A percentile compares a stretch with the other conserved stretches of the same genome.
phyloP scores from a whole-genome alignment of 768 basidiomycete genomes.

The Phaeotremella fagi region DNA sequence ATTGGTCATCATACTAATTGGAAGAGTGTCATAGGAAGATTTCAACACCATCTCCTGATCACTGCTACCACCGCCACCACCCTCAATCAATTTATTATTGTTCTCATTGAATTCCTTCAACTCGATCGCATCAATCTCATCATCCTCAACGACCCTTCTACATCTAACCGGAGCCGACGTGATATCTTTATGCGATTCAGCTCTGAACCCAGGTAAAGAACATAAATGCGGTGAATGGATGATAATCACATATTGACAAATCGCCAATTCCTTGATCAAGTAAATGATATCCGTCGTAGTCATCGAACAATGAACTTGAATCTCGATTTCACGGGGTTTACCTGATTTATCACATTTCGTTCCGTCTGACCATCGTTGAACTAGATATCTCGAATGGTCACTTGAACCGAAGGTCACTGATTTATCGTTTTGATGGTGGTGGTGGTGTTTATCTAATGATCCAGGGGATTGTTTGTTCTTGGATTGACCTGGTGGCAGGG shows the following conservation, averaged over 20 bases:
- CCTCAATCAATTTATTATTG: conserved; percentile 10
- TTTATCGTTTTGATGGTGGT: conserved; percentile 58
- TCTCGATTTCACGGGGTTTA: conserved; percentile 79
- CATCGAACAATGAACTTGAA: conserved; percentile 98
- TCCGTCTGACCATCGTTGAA: conserved; percentile 61
- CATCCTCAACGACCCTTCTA: conserved; percentile 35
- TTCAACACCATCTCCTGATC: neutral
- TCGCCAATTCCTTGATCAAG: conserved; percentile 87
- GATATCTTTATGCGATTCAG: conserved; percentile 17
- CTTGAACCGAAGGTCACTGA: conserved; percentile 23
- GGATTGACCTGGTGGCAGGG: conserved; percentile 27
- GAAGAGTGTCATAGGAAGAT: neutral
- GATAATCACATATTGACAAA: conserved; percentile 88
- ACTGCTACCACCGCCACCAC: neutral
- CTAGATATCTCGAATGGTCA: conserved; percentile 73
- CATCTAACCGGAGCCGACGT: conserved; percentile 32
- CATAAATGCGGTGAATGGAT: conserved; percentile 93
- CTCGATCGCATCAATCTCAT: conserved; percentile 23
- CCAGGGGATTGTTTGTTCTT: neutral
- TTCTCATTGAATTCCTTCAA: no score
- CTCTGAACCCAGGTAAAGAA: conserved; percentile 81
- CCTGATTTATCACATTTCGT: conserved; percentile 91
- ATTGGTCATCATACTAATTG: neutral
- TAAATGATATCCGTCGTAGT: conserved; percentile 84
- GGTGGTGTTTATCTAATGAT: conserved; percentile 48